Percentiles rank a stretch among this genome's conserved stretches.
phyloP scores from a whole-genome alignment of 441 rosid genomes.

The Populus trichocarpa region DNA sequence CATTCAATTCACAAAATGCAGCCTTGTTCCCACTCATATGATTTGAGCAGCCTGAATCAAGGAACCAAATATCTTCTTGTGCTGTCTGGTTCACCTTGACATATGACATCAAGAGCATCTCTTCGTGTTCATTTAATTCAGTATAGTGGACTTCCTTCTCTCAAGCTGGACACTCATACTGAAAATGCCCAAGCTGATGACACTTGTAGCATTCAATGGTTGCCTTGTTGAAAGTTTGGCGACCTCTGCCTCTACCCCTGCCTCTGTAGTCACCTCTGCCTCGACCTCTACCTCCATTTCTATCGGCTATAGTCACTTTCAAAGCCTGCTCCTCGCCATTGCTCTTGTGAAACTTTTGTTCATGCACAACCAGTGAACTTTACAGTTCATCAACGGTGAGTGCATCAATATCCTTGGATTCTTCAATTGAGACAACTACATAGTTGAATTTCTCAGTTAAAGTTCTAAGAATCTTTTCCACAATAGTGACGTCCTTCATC shows the following conservation, averaged over 20 bases:
- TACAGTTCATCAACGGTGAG: conserved; percentile 8
- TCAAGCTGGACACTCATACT: conserved; percentile 9
- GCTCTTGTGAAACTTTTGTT: no score
- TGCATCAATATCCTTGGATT: conserved; percentile 7
- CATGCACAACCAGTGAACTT: neutral
- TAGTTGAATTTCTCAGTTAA: conserved; percentile 10
- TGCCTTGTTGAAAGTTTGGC: neutral
- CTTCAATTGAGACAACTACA: conserved; percentile 9
- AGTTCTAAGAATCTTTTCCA: conserved; percentile 7
- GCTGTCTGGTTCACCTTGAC: no score
- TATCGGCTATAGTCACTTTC: neutral
- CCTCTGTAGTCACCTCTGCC: neutral
- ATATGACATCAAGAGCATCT: neutral
- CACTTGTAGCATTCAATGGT: conserved; percentile 3
- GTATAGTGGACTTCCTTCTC: conserved; percentile 8
- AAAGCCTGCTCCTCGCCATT: neutral
- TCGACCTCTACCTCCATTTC: neutral
- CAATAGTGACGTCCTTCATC: neutral
- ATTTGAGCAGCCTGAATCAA: no score
- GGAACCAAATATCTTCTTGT: no score
- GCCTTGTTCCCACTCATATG: no score
- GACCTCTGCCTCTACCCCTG: neutral
- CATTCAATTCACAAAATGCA: no score
- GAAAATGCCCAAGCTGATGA: conserved; percentile 13
- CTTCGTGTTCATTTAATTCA: neutral